Conservation (phyloP, 225 moss, liverwort and hornwort species). For the Takakia lepidozioides region DNA sequence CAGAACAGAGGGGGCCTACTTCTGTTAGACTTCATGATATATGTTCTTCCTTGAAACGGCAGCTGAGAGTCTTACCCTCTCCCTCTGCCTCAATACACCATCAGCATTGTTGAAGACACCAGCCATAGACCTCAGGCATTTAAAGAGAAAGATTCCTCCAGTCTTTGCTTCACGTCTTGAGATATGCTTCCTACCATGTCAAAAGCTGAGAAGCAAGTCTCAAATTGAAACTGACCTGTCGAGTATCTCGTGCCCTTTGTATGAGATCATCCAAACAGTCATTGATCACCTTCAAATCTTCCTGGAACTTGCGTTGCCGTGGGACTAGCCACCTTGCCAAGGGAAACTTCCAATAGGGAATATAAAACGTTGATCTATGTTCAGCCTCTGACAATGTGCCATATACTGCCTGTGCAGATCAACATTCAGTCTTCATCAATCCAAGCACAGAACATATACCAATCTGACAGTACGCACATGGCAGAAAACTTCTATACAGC, state of each 20-base stretch:
- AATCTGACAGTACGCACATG: no score
- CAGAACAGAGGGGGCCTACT: no score
- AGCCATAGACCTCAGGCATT: no score
- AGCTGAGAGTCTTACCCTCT: not conserved
- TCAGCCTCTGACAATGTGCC: constrained; percentile 94
- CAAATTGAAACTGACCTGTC: constrained; percentile 84
- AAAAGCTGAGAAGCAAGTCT: no score
- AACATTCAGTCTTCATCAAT: not conserved
- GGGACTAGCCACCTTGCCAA: constrained; percentile 86
- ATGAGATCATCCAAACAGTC: constrained; percentile 93
- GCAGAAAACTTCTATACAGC: no score
- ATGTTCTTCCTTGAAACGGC: no score
- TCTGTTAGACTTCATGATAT: no score
- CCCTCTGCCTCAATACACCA: no score
- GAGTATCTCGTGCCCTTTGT: constrained; percentile 68
- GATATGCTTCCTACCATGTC: no score
- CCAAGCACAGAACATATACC: no score
- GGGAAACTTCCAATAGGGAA: constrained; percentile 98
- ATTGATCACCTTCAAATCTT: constrained; percentile 90
- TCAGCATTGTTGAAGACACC: not conserved
- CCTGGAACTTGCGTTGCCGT: constrained; percentile 88
- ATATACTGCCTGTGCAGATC: constrained; percentile 76
- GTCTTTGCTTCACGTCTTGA: no score
- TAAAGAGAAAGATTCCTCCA: no score
- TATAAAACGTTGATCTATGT: constrained; percentile 95